These are phyloP conservation scores for Aciculoconidium aculeatum DNA, from an alignment of 805 yeast genomes.

Conservation along the genomic window DNA sequence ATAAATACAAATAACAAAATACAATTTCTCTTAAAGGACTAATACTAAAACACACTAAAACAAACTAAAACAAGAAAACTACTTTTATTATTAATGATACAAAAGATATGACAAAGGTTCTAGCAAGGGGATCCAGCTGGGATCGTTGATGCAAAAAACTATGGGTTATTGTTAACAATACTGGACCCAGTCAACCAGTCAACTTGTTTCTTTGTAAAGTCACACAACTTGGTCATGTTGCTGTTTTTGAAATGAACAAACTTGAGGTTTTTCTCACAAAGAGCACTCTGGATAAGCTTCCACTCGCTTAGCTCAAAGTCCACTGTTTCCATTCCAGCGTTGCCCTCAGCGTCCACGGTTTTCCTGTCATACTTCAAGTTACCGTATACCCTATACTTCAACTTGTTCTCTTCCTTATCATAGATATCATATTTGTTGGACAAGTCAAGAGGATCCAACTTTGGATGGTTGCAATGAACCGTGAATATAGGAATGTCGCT, in stretches of 20 bases:
- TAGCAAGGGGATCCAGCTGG: too few relatives aligned
- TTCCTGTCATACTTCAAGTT: constrained; percentile 15
- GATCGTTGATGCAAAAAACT: too few relatives aligned
- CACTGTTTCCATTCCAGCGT: constrained; percentile 2
- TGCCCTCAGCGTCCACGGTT: constrained; percentile 3
- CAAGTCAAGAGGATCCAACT: constrained; percentile 26
- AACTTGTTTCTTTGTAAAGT: constrained; percentile 23
- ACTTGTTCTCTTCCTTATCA: constrained; percentile 16
- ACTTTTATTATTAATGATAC: too few relatives aligned
- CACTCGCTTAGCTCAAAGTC: constrained; percentile 31
- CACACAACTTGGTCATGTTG: constrained; percentile 20
- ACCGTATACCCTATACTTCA: constrained; percentile 25
- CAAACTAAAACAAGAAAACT: too few relatives aligned
- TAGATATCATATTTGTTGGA: constrained; percentile 18
- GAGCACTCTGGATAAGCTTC: constrained; percentile 19
- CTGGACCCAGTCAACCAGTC: constrained; percentile 13
- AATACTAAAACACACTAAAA: too few relatives aligned
- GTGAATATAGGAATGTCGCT: constrained; percentile 20
- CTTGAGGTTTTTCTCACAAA: constrained; percentile 20
- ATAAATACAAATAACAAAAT: too few relatives aligned
- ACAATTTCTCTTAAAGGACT: too few relatives aligned
- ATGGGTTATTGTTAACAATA: too few relatives aligned
- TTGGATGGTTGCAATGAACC: constrained; percentile 32
- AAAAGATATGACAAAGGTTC: too few relatives aligned
- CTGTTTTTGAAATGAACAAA: constrained; percentile 20